phyloP scores from a whole-genome alignment of 2,329 filamentous ascomycete genomes.

The Botrytis hyacinthi region DNA sequence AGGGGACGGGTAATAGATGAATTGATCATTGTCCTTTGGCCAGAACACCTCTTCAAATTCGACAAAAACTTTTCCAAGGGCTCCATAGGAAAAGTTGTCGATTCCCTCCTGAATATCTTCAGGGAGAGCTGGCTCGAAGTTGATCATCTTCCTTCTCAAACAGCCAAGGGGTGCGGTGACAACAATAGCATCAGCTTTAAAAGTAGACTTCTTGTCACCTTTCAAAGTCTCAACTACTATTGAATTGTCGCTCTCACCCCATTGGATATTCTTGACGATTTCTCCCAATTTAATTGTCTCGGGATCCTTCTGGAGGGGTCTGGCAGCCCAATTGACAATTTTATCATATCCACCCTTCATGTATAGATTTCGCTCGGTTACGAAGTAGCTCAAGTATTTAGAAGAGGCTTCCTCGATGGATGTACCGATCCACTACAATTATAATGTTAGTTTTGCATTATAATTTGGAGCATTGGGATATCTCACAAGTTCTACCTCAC shows the following conservation, averaged over 20 bases:
- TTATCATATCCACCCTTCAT: constrained; percentile 48
- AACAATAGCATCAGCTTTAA: constrained; percentile 42
- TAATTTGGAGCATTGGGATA: neutral
- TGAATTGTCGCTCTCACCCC: constrained; percentile 39
- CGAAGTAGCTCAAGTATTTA: constrained; percentile 45
- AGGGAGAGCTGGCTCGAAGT: constrained; percentile 43
- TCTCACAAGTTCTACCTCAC: constrained; percentile 42
- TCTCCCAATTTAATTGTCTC: constrained; percentile 42
- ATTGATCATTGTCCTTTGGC: constrained; percentile 47
- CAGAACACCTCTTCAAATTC: constrained; percentile 46
- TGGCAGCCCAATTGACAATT: constrained; percentile 44
- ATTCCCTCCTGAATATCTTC: constrained; percentile 41
- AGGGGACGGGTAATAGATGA: constrained; percentile 46
- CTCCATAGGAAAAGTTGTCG: constrained; percentile 43
- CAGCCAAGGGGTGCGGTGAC: constrained; percentile 44
- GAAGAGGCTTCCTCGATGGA: constrained; percentile 44
- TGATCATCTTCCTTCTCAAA: constrained; percentile 42
- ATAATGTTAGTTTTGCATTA: neutral
- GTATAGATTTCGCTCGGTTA: constrained; percentile 46
- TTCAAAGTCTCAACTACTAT: constrained; percentile 33
- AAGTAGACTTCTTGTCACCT: constrained; percentile 31
- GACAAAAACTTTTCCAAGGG: constrained; percentile 46
- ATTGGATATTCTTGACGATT: constrained; percentile 42
- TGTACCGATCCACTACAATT: constrained; percentile 42
- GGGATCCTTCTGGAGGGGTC: constrained; percentile 40